Base-by-base conservation (phyloP, 768 basidiomycete genomes). In the Phylloporus arenicola region DNA sequence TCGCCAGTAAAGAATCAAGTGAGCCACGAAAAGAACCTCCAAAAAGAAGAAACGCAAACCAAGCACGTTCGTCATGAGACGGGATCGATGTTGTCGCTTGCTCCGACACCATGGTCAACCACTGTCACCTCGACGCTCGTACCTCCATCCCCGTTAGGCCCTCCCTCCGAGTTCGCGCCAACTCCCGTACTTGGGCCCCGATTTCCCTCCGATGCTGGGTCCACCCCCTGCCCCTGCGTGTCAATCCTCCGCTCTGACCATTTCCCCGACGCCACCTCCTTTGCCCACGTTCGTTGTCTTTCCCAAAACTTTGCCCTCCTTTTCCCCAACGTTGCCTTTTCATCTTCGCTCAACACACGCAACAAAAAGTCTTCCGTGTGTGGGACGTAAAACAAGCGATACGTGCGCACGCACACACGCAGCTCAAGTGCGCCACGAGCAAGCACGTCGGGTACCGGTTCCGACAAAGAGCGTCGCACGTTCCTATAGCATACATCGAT, bases 351-450 rank as follows among this genome's bases (percentile, higher is more conserved):
- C 44, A 40, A 13, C 29, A 48, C 17, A 10, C 8, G 56, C 22
- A 61, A 9, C 33, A 62, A 49, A 49, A 64, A 62, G 43, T 62
- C 61, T 35, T 62, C 61, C 16, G 61, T 62, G 3, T 62, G 56
- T 2, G 61, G 59, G 40, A 62, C 62, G 27, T 62, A 62, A 35
- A 62, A 62, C 39, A 62, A 43, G 25, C 61, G 61, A 10, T 62
- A 62, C n/a, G 61, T 62, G 4, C 61, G 76, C 31, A 91, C 76
- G 67, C 93, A 95, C 50, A 96, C 80, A 54, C 86, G 86, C 63
- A 90, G 88, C 66, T 91, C 88, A 16, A 94, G 75, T 3, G 77
- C 77, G 29, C 85, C 84, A 33, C 64, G 73, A 1, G 81, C 74
- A 25, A 75, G 58, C 20, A 80, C 69, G 37, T 80, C 72, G 0